These are phyloP conservation scores for Colletotrichum cordylinicola DNA, from an alignment of 2,329 filamentous ascomycete species.

Conservation along the genomic window DNA sequence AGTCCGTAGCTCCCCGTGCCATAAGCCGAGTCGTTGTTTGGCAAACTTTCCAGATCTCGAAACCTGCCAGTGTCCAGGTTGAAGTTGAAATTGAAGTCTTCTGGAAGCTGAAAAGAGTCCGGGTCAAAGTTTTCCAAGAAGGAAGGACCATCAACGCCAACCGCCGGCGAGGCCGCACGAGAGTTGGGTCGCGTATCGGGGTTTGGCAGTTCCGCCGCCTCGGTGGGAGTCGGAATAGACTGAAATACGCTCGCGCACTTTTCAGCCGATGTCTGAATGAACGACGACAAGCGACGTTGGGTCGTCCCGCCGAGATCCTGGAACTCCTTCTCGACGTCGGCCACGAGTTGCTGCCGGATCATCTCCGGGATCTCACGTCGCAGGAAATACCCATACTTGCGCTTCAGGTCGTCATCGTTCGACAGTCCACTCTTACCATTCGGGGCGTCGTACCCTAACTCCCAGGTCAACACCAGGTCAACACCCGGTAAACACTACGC, in stretches of 20 bases:
- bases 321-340: constrained; percentile 26
- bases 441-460: constrained; percentile 36
- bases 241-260: background rate
- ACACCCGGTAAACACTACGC: background rate
- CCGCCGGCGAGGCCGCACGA: background rate
- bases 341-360: constrained; percentile 24
- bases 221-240: background rate
- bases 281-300: background rate
- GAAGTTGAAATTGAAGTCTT: background rate
- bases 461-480: background rate
- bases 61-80: background rate
- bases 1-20: background rate
- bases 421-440: constrained; percentile 21
- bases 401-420: background rate
- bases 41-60: background rate
- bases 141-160: background rate
- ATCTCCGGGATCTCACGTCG: constrained; percentile 35
- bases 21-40: background rate
- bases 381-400: constrained; percentile 28
- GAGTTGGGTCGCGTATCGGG: background rate
- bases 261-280: background rate
- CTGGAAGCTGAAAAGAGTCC: background rate
- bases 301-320: constrained; percentile 19
- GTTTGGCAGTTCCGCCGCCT: background rate
- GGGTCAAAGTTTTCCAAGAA: background rate